Conservation (phyloP, 2,329 filamentous ascomycete genomes). For the Remersonia thermophila region DNA sequence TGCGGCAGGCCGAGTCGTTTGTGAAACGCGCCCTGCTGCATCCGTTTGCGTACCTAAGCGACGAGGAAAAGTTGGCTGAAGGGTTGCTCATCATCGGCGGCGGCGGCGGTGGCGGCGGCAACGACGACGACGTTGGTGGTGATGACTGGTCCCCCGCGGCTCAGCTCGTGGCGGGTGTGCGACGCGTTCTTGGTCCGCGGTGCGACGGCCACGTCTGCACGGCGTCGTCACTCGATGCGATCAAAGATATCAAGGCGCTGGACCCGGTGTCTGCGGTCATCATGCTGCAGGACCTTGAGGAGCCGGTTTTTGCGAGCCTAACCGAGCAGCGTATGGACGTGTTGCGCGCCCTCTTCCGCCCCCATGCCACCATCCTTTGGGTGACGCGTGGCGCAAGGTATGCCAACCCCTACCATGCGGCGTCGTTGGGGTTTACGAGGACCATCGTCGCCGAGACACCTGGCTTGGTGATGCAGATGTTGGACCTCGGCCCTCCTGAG, state of each 20-base stretch:
- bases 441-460: constrained; percentile 23
- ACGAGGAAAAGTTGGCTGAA: constrained; percentile 9
- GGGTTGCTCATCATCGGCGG: constrained; percentile 25
- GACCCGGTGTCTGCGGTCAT: constrained; percentile 21
- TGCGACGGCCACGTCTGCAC: constrained; percentile 16
- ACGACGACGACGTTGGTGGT: no score
- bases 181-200: constrained; percentile 11
- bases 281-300: constrained; percentile 26
- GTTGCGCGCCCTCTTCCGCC: constrained; percentile 18
- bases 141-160: no score
- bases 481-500: constrained; percentile 20
- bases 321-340: constrained; percentile 20
- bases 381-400: constrained; percentile 17
- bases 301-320: constrained; percentile 24
- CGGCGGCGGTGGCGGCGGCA: no score
- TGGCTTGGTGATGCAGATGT: constrained; percentile 20
- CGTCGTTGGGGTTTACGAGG: constrained; percentile 22
- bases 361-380: constrained; percentile 22
- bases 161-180: constrained; percentile 16
- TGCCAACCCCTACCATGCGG: constrained; percentile 19
- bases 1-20: constrained; percentile 24
- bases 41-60: constrained; percentile 10
- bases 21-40: constrained; percentile 15
- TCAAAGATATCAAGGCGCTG: constrained; percentile 11
- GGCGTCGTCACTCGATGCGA: constrained; percentile 18